Evolutionary conservation across 441 rosid genomes (phyloP), one percentile per base, ranked within the genome.

Genomic region (Arabidopsis lyrata): DNA sequence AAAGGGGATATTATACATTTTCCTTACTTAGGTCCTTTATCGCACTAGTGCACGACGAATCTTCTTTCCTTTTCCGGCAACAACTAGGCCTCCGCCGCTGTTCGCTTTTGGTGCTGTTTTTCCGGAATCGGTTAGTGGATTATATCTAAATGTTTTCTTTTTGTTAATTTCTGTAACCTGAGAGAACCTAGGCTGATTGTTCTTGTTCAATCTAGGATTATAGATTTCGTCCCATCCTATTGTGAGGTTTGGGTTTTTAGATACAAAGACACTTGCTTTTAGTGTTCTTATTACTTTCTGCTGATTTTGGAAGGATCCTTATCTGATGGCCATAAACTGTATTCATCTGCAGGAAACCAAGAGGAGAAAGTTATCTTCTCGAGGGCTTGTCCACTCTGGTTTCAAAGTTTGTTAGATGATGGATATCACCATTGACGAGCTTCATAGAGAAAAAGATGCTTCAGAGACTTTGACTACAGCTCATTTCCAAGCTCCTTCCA

Each of bases 121-220:
- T 16, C 22, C 35, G 50, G 50, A 66, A 22, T 38, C 15, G 71
- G 71, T 48, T 16, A 32, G 68, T 64, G 50, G 44, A 47, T 47
- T 36, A 5, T 36, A 6, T 11, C 32, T n/a, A 3, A 1, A 18
- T 36, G 0, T 12, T 13, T 39, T 36, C 27, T 35, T 10, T 58
- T 24, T 13, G 24, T 32, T 8, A 15, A 32, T 11, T 52, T 50
- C 7, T 24, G 34, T 12, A 45, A 5, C 0, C 9, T 45, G 27
- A 0, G 4, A 2, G 27, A 24, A 24, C 20, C n/a, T n/a, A n/a
- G n/a, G n/a, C n/a, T 45, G 2, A 39, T 39, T 4, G 44, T 10
- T 39, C 44, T 24, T 24, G 27, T 24, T 24, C 27, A 24, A 24
- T 24, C 24, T 22, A 22, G 24, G 24, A 22, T 22, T 22, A 5